Conservation (phyloP, 768 basidiomycete species). For the Mycena rebaudengoi region DNA sequence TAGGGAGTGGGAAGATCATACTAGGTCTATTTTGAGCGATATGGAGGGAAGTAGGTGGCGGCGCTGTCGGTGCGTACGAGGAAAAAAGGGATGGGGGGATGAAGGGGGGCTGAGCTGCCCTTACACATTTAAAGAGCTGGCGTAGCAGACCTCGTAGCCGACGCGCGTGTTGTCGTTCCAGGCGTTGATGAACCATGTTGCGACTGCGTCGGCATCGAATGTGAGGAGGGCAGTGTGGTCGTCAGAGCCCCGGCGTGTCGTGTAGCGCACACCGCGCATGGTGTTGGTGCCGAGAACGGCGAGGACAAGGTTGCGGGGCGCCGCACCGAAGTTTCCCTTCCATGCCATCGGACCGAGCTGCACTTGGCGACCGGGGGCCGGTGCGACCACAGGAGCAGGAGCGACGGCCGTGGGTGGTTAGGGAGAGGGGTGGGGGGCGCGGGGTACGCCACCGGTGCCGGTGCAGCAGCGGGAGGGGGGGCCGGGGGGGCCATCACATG, state of each 20-base stretch:
- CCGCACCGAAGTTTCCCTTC: no score
- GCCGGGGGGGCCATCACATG: no score
- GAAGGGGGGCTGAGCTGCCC: conserved; percentile 8
- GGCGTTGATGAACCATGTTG: not conserved
- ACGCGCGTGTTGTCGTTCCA: not conserved
- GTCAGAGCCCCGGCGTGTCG: not conserved
- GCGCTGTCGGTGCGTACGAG: not conserved
- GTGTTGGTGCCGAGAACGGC: not conserved
- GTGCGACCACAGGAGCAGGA: no score
- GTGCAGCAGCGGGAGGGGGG: no score
- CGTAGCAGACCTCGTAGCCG: not conserved
- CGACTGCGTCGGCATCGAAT: not conserved
- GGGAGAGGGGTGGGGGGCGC: no score
- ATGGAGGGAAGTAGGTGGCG: not conserved
- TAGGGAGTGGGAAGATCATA: no score
- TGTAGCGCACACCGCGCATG: not conserved
- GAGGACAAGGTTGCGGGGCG: no score
- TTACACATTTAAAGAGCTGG: not conserved
- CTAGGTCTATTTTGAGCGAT: not conserved
- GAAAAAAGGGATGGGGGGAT: not conserved
- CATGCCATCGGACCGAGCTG: no score
- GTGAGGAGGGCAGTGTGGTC: not conserved
- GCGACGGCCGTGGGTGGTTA: no score
- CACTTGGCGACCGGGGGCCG: no score
- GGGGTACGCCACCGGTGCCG: no score